These are phyloP conservation scores for Elsinoe batatas DNA, from an alignment of 2,329 filamentous ascomycete species.

Conservation along the genomic window DNA sequence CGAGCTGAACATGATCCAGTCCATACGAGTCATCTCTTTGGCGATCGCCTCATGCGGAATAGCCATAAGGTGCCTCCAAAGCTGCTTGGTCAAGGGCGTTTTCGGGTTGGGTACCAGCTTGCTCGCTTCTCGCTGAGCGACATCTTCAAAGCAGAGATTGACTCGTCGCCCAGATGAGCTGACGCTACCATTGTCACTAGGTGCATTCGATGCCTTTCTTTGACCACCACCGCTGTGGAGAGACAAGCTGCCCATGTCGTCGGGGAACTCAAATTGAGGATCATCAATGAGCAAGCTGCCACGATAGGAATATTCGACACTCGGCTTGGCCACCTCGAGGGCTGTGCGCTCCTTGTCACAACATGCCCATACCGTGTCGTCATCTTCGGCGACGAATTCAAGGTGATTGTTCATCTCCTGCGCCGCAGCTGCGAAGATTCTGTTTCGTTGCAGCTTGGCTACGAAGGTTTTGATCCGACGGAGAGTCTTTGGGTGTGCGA, in stretches of 20 bases:
- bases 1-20: conserved; percentile 97
- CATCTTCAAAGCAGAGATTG: conserved; percentile 42
- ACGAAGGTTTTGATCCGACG: conserved; percentile 68
- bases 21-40: conserved; percentile 84
- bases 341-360: conserved; percentile 54
- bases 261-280: conserved; percentile 22
- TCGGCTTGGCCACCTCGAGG: conserved; percentile 21
- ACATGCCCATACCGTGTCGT: conserved; percentile 88
- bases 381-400: conserved; percentile 69
- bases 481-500: conserved; percentile 67
- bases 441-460: conserved; percentile 59
- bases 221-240: conserved; percentile 37
- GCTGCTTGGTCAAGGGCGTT: conserved; percentile 66
- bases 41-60: conserved; percentile 76
- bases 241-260: conserved; percentile 23
- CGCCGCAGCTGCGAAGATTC: conserved; percentile 74
- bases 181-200: conserved; percentile 29
- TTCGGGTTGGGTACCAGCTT: conserved; percentile 60
- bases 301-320: conserved; percentile 18
- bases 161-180: not conserved
- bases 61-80: conserved; percentile 87
- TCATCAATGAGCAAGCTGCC: conserved; percentile 28
- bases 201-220: conserved; percentile 45
- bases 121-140: conserved; percentile 69
- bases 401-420: conserved; percentile 76